Conservation (phyloP, 78 protist genomes). For the Dictyostelium firmibasis region DNA sequence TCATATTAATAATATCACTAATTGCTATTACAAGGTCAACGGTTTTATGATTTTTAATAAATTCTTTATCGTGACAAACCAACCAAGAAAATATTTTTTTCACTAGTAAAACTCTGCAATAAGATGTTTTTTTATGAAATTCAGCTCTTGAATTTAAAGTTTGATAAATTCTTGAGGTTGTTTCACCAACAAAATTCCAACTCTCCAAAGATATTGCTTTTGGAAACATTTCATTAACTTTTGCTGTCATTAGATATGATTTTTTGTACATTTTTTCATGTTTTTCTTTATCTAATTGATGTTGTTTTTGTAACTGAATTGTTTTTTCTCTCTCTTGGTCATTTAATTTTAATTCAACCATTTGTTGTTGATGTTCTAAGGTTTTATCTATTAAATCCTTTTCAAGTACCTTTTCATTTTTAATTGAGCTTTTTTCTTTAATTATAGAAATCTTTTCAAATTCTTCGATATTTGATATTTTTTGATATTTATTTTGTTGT, state of each 20-base stretch:
- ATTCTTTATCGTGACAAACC: conserved; percentile 57
- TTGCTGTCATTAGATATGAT: neutral
- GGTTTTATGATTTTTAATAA: conserved; percentile 36
- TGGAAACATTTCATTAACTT: conserved; percentile 1
- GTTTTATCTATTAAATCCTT: conserved; percentile 6
- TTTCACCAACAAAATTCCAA: conserved; percentile 71
- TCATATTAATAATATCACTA: conserved; percentile 63
- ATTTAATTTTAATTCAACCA: neutral
- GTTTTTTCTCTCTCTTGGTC: neutral
- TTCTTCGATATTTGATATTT: neutral
- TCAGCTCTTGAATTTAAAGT: conserved; percentile 58
- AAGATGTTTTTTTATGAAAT: conserved; percentile 24
- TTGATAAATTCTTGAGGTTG: conserved; percentile 35
- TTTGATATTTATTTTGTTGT: conserved; percentile 1
- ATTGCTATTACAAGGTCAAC: conserved; percentile 45
- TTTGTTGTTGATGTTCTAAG: neutral
- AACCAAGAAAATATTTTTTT: conserved; percentile 62
- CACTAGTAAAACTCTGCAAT: conserved; percentile 33
- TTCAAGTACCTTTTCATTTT: neutral
- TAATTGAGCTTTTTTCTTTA: neutral
- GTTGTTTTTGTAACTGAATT: neutral
- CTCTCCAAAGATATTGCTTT: conserved; percentile 27
- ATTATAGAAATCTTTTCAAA: neutral
- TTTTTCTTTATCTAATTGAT: neutral
- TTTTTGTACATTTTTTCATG: neutral